Base-by-base conservation (phyloP, 768 basidiomycete genomes). In the Clathrus columnatus region DNA sequence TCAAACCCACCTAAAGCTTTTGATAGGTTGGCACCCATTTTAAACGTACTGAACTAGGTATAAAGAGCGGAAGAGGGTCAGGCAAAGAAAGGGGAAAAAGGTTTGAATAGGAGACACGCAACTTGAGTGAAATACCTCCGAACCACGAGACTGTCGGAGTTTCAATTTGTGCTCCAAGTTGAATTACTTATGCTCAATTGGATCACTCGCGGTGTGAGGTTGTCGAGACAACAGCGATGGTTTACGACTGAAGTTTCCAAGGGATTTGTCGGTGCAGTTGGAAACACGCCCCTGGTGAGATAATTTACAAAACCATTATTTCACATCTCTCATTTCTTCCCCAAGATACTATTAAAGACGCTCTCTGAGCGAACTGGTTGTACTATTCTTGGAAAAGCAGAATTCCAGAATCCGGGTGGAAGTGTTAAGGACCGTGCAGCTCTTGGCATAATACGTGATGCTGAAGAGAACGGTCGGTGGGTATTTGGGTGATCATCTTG, bases 391-490 rank as follows among this genome's bases (percentile, higher is more conserved):
- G 94, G 89, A n/a, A 97, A 99, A 68, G 91, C 96, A 18, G 96
- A 99, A 71, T 94, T 96, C 66, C 93, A 96, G 72, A 97, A 97
- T 64, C 96, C 96, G 0, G 96, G 96, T 5, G 95, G 95, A 41
- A 93, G 90, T 59, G 91, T 99, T 61, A 99, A 99, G 71, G 96
- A 99, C 67, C 84, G 96, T 47, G 96, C 96, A 36, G 96, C 95
- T 1, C 77, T 96, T 16, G 92, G 90, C 27, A 77, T 99, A 50
- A 72, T 99, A 48, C 74, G 74, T 51, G 85, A 93, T 66, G 95
- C 95, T 3, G 95, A 98, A 71, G 75, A 83, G 63, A 78, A 79
- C 62, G 94, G 93, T 59, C 68, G 73, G 91, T 87, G 61, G 67
- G 85, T 78, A 27, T 26, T 54, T 57, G 18, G 23, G 32, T 43